Evolutionary conservation across 2,329 filamentous ascomycete species (phyloP), one percentile per base, ranked within the genome.

Genomic region (Aspergillus caelatus): DNA sequence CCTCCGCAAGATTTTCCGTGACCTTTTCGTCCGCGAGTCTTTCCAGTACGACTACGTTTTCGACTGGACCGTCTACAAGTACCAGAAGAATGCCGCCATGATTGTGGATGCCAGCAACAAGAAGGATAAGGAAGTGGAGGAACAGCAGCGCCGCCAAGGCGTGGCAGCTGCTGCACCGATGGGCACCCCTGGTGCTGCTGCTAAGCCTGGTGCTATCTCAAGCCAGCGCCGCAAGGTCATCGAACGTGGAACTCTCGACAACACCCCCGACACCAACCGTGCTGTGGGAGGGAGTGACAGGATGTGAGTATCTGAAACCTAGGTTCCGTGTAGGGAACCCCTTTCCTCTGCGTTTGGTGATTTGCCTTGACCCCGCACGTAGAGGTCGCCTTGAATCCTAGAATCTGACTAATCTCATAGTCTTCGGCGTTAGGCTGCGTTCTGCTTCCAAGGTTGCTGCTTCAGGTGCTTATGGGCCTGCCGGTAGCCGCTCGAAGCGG

Each of bases 21-120:
- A 99, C 78, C 89, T 99, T 65, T 99, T 99, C 77, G 95, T 99
- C 71, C 93, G 95, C 67, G 95, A 98, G 82, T 95, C 94, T 62
- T 99, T 98, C 89, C 95, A 99, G 84, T 98, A 99, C 81, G 95
- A 99, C 82, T 98, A 99, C 74, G 95, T 99, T 73, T 99, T 99
- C 75, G 95, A 99, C 84, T 99, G 95, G 95, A 99, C 95, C 65
- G 95, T 98, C 75, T 98, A 97, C 89, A 98, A 98, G 86, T 97
- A 98, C 86, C 94, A 97, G 88, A 97, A 97, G 90, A 98, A 97
- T 74, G 94, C 94, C 61, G 92, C 96, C 83, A 93, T 93, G 75
- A 96, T 96, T 79, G 92, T 92, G 71, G 90, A 94, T 80, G 91
- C 91, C 71, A 89, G 89, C 70, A 89, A 86, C 70, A 89, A 86